Base-by-base conservation (phyloP, 2,329 filamentous ascomycete genomes). In the Aspergillus tanneri region DNA sequence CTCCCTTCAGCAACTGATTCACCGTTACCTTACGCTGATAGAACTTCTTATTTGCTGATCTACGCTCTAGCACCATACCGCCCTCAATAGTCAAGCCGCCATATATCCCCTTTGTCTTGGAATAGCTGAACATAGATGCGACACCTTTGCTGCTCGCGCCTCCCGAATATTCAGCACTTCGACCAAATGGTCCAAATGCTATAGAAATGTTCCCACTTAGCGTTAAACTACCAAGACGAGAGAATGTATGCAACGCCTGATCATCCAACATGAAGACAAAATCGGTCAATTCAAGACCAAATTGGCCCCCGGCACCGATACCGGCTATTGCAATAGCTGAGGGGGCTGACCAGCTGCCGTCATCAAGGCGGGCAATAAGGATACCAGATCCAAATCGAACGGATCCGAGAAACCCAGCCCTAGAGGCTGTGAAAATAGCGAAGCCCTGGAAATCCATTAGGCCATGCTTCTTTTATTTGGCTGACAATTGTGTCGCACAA, bases 211-310 rank as follows among this genome's bases (percentile, higher is more conserved):
- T 97, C 56, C 91, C 91, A 55, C 92, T 91, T 2, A 99, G 78
- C 1, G 91, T 96, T 50, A 97, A 76, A 43, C 86, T 90, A 1
- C 92, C 93, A 27, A 85, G 83, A 69, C 96, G 90, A 9, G 90
- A 88, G 71, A 97, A 96, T 2, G 90, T 90, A 68, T 87, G 87
- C 56, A 99, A 90, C 21, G 92, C 91, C 50, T 77, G 76, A 62
- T 96, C 91, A 72, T 96, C 97, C 55, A 99, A 83, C 53, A 97
- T 95, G 72, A 97, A 96, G 65, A 99, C 93, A 65, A 97, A 97
- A 57, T 77, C 73, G 9, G 74, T 76, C 19, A 76, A 57, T 53
- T 77, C 74, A 49, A 75, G 68, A 2, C 74, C 74, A 25, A 74
- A 67, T 49, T 74, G 72, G 21, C 72, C 72, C 19, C 74, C 74